Evolutionary conservation across 2,329 filamentous ascomycete genomes (phyloP).

Genomic region (Cladosporium velox): DNA sequence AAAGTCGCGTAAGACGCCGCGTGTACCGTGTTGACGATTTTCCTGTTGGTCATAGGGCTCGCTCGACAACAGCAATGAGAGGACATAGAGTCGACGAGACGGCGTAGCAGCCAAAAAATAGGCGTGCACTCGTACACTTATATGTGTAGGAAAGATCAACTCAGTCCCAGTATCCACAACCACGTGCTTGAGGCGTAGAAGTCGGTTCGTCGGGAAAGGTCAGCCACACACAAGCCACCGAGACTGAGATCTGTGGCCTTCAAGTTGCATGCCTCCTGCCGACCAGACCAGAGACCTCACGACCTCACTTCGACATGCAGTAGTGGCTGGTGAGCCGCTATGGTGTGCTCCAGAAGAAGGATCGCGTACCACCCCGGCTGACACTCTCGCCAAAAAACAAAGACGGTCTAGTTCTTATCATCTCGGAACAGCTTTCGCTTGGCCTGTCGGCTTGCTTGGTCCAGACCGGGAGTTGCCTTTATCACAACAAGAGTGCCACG

Average conservation of each 20-base stretch:
- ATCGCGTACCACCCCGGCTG: neutral
- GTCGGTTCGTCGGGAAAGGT: neutral
- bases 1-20: neutral
- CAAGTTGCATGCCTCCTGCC: neutral
- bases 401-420: slow-evolving; percentile 6
- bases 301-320: neutral
- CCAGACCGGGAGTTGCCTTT: neutral
- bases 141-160: neutral
- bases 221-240: slow-evolving; percentile 6
- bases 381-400: neutral
- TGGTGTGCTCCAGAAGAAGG: neutral
- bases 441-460: neutral
- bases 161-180: neutral
- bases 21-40: neutral
- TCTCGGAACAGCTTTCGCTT: slow-evolving; percentile 3
- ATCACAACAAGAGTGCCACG: neutral
- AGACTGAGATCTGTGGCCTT: neutral
- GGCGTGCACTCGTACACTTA: neutral
- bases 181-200: neutral
- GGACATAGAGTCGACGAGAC: neutral
- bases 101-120: neutral
- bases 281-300: neutral
- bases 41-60: neutral
- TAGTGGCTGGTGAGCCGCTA: neutral
- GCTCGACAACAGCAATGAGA: neutral